phyloP scores from a whole-genome alignment of 1,284 basidiomycete species.

The Malassezia caprae region DNA sequence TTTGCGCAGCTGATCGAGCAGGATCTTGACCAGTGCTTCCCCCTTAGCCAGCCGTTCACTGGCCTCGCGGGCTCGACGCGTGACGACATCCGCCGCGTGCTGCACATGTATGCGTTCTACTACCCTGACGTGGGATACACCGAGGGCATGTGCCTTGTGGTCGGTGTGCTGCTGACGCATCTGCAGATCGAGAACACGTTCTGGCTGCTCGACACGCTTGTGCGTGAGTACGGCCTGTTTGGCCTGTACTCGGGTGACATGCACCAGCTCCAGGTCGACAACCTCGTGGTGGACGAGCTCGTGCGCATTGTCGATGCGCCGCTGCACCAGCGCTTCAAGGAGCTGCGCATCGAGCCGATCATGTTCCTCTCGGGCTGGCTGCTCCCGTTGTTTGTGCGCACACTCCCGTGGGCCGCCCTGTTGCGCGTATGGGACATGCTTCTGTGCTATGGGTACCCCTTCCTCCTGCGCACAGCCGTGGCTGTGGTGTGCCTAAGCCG shows the following conservation, averaged over 20 bases:
- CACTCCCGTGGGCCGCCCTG: constrained; percentile 65
- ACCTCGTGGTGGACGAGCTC: constrained; percentile 64
- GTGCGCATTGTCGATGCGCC: constrained; percentile 61
- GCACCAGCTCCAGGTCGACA: constrained; percentile 70
- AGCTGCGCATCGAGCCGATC: constrained; percentile 32
- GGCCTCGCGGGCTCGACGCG: constrained; percentile 31
- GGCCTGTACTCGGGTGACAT: constrained; percentile 62
- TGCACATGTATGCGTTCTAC: constrained; percentile 47
- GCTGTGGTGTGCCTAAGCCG: constrained; percentile 58
- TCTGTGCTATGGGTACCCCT: constrained; percentile 62
- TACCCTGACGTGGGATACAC: constrained; percentile 49
- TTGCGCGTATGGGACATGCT: constrained; percentile 79
- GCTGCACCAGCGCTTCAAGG: constrained; percentile 30
- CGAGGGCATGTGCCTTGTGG: constrained; percentile 63
- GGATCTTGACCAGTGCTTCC: constrained; percentile 40
- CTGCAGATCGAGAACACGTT: constrained; percentile 84
- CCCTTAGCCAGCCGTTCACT: constrained; percentile 34
- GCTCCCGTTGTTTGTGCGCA: constrained; percentile 59
- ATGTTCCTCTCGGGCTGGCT: constrained; percentile 47
- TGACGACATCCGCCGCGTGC: constrained; percentile 36
- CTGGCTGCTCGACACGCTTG: constrained; percentile 63
- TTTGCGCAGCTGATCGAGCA: constrained; percentile 41
- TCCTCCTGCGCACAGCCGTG: constrained; percentile 68
- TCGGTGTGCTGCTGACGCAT: constrained; percentile 67
- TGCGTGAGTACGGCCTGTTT: constrained; percentile 54